A percentile compares a stretch with the other conserved stretches of the same genome.
Evolutionary conservation across 2,329 filamentous ascomycete genomes (phyloP).

Genomic region (Parasarocladium wereldwijsianum): DNA sequence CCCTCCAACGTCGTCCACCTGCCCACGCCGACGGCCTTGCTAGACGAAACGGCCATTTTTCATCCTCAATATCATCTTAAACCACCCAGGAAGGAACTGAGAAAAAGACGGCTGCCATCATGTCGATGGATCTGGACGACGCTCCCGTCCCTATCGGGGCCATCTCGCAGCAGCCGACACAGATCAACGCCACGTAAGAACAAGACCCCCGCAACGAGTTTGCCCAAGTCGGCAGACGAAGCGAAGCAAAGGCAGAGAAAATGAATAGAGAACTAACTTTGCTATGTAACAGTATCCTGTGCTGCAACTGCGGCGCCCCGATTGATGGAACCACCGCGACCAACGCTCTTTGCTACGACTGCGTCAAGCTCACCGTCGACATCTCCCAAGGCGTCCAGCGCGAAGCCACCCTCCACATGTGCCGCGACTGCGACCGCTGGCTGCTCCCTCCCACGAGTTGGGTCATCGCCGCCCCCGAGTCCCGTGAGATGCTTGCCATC

Average conservation of each 20-base stretch:
- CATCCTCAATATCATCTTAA: background rate
- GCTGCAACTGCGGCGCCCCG: conserved; percentile 91
- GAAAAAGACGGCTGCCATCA: conserved; percentile 9
- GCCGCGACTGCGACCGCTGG: conserved; percentile 90
- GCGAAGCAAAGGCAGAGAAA: too few species aligned
- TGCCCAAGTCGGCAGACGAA: too few species aligned
- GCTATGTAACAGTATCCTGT: conserved; percentile 50
- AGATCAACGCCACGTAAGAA: conserved; percentile 25
- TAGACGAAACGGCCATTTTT: background rate
- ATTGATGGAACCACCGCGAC: conserved; percentile 82
- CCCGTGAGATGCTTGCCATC: conserved; percentile 79
- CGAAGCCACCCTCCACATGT: conserved; percentile 81
- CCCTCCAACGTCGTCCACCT: conserved; percentile 2
- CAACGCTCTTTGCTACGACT: conserved; percentile 89
- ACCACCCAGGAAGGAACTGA: background rate
- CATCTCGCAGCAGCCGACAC: conserved; percentile 15
- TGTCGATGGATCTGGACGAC: conserved; percentile 31
- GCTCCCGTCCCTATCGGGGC: conserved; percentile 22
- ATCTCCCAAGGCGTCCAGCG: conserved; percentile 83
- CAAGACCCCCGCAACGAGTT: too few species aligned
- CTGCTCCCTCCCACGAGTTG: conserved; percentile 74
- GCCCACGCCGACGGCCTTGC: background rate
- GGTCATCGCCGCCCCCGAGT: conserved; percentile 75
- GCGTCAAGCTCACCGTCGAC: conserved; percentile 86
- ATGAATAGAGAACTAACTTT: too few species aligned